These are phyloP conservation scores for Kluyveromyces dobzhanskii DNA, from an alignment of 805 yeast species.

Conservation along the genomic window DNA sequence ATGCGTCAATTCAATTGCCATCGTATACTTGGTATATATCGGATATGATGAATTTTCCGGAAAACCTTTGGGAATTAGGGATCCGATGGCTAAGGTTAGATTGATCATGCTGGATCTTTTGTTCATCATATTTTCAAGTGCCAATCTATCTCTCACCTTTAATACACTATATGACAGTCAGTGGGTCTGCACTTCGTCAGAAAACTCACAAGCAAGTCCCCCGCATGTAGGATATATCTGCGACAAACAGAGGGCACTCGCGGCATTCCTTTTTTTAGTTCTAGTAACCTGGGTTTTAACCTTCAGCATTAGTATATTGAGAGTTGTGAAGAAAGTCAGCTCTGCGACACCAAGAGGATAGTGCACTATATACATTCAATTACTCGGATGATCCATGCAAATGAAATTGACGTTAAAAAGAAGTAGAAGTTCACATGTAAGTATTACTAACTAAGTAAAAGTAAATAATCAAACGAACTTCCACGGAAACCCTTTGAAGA, in stretches of 20 bases:
- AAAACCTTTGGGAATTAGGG: slow-evolving; percentile 82
- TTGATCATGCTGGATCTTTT: slow-evolving; percentile 74
- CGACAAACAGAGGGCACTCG: slow-evolving; percentile 65
- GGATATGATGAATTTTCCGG: slow-evolving; percentile 88
- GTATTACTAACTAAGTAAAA: too few relatives aligned
- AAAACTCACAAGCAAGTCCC: slow-evolving; percentile 18
- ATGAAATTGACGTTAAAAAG: too few relatives aligned
- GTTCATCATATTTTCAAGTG: slow-evolving; percentile 82
- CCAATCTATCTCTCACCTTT: slow-evolving; percentile 79
- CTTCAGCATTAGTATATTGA: slow-evolving; percentile 70
- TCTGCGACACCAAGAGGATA: slow-evolving; percentile 18
- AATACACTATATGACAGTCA: slow-evolving; percentile 69
- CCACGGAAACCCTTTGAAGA: too few relatives aligned
- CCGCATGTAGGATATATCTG: slow-evolving; percentile 48
- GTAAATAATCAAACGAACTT: too few relatives aligned
- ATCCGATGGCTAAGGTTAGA: slow-evolving; percentile 75
- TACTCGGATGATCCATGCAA: too few relatives aligned
- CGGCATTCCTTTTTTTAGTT: slow-evolving; percentile 69
- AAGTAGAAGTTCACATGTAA: too few relatives aligned
- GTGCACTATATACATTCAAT: too few relatives aligned
- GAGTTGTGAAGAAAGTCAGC: slow-evolving; percentile 66
- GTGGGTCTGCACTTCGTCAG: slow-evolving; percentile 59
- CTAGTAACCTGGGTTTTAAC: slow-evolving; percentile 79
- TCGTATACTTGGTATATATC: slow-evolving; percentile 70
- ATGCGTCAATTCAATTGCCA: slow-evolving; percentile 70